These are phyloP conservation scores for Plasmodium falciparum DNA, from an alignment of 169 alveolate species.

Conservation along the genomic window DNA sequence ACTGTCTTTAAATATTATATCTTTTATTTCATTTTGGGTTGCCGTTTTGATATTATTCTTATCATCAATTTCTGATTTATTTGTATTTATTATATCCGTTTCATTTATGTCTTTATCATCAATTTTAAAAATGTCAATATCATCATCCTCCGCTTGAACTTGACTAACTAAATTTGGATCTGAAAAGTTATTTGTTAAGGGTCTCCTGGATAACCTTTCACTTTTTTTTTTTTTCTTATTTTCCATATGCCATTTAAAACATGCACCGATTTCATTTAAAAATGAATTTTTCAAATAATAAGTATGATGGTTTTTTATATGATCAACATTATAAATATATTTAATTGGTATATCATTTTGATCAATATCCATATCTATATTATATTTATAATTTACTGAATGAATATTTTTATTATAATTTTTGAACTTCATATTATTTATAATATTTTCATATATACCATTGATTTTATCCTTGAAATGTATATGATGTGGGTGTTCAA, in stretches of 20 bases:
- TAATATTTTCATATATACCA: constrained; percentile 72
- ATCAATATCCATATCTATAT: constrained; percentile 77
- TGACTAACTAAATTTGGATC: neutral
- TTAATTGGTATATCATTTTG: constrained; percentile 81
- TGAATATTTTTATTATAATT: constrained; percentile 59
- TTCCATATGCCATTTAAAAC: constrained; percentile 76
- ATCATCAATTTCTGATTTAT: neutral
- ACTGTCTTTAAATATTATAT: neutral
- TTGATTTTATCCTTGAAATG: constrained; percentile 77
- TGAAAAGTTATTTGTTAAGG: constrained; percentile 27
- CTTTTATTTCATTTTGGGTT: neutral
- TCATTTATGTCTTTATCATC: constrained; percentile 1
- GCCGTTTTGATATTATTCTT: neutral
- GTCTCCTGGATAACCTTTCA: constrained; percentile 69
- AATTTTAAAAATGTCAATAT: constrained; percentile 58
- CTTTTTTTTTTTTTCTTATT: constrained; percentile 58
- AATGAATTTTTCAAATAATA: constrained; percentile 16
- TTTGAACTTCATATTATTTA: constrained; percentile 75
- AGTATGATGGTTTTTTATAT: constrained; percentile 12
- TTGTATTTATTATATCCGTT: neutral
- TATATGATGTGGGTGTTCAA: constrained; percentile 81
- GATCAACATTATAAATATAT: constrained; percentile 70
- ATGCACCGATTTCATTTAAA: constrained; percentile 39
- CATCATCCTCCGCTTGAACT: constrained; percentile 18
- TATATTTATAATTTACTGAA: constrained; percentile 70